These are phyloP conservation scores for Xylaria bambusicola DNA, from an alignment of 495 filamentous ascomycete species.

Conservation along the genomic window DNA sequence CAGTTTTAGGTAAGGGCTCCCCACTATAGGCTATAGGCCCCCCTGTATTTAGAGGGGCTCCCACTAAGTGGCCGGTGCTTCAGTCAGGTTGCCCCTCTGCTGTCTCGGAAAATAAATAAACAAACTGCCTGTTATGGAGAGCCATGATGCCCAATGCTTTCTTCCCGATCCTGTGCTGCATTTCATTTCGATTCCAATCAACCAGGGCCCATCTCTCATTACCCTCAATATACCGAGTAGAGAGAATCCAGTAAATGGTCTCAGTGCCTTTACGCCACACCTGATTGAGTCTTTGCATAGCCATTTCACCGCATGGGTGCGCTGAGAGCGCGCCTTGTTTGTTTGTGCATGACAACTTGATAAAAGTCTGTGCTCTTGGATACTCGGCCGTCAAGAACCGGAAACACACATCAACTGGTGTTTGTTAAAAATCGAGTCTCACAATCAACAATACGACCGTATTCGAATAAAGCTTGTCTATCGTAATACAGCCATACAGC, in stretches of 20 bases:
- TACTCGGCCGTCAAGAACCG: no score
- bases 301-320: conserved; percentile 28
- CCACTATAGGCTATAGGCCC: no score
- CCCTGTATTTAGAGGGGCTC: background rate
- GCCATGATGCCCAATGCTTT: conserved; percentile 22
- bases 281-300: conserved; percentile 13
- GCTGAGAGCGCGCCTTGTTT: conserved; percentile 27
- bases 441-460: background rate
- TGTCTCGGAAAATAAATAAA: conserved; percentile 36
- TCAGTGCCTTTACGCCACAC: conserved; percentile 21
- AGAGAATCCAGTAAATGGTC: conserved; percentile 5
- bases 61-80: conserved; percentile 12
- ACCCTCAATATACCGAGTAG: background rate
- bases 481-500: background rate
- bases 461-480: no score
- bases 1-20: no score
- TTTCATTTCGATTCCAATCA: conserved; percentile 1
- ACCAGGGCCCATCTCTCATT: conserved; percentile 3
- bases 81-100: conserved; percentile 29
- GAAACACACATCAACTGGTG: background rate
- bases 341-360: conserved; percentile 1
- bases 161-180: background rate
- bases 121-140: conserved; percentile 32
- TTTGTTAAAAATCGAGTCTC: background rate
- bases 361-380: no score